phyloP scores from a whole-genome alignment of 345 rosid genomes.

The Eucalyptus cloeziana region DNA sequence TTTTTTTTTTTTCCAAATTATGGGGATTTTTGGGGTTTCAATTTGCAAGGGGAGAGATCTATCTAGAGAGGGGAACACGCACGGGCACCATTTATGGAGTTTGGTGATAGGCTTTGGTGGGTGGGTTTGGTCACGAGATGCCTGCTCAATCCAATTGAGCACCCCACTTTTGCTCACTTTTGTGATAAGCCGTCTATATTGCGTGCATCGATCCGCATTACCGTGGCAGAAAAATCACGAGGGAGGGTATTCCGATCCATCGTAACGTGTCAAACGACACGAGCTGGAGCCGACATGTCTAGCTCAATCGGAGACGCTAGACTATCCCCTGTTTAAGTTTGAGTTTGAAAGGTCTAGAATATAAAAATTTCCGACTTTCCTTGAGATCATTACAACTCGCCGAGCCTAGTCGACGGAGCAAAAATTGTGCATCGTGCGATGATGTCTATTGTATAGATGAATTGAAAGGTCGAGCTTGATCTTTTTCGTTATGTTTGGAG shows the following conservation, averaged over 20 bases:
- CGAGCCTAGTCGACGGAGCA: neutral
- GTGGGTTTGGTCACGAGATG: conserved; percentile 15
- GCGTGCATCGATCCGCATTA: neutral
- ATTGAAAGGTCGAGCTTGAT: neutral
- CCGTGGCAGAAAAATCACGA: neutral
- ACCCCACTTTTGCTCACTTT: neutral
- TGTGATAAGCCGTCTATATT: neutral
- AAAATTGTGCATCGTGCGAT: neutral
- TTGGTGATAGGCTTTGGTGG: neutral
- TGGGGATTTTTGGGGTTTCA: neutral
- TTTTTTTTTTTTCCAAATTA: neutral
- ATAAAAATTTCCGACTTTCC: neutral
- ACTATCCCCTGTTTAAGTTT: accelerated
- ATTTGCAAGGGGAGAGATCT: neutral
- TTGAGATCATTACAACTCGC: neutral
- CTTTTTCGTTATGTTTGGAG: neutral
- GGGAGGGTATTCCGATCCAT: neutral
- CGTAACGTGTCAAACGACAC: neutral
- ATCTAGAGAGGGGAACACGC: neutral
- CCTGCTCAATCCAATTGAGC: neutral
- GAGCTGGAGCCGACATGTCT: neutral
- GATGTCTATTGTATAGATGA: neutral
- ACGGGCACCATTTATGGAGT: neutral
- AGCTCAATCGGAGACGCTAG: neutral
- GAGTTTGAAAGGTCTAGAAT: neutral